Percentiles rank a stretch among this genome's conserved stretches.
Evolutionary conservation across 176 grass and related monocot species (phyloP).

Genomic region (Eremochloa ophiuroides): DNA sequence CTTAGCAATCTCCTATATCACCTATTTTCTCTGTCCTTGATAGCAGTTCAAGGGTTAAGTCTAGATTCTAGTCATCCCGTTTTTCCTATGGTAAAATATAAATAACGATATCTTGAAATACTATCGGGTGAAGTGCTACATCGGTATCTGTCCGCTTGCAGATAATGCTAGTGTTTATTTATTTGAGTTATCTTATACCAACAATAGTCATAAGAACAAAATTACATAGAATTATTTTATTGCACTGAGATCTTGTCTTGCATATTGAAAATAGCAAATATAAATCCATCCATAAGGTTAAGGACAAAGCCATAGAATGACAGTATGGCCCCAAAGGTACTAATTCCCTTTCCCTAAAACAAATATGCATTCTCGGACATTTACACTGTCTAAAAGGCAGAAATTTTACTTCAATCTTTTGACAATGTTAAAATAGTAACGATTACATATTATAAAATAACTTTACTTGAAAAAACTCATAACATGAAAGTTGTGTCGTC

Average conservation of each 20-base stretch:
- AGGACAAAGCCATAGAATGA: neutral
- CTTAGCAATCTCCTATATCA: no score
- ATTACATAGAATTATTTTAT: neutral
- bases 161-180: no score
- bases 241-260: neutral
- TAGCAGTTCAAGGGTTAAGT: no score
- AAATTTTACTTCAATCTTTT: neutral
- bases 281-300: neutral
- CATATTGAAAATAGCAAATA: constrained; percentile 1
- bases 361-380: neutral
- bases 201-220: neutral
- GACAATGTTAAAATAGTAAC: neutral
- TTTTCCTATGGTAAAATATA: no score
- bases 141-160: no score
- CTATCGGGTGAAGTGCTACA: no score
- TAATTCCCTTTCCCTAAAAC: neutral
- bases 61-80: no score
- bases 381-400: neutral
- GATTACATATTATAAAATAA: neutral
- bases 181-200: no score
- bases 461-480: no score
- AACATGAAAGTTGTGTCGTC: no score
- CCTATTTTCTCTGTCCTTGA: no score
- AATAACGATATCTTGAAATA: no score
- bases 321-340: neutral